A percentile compares a stretch with the other conserved stretches of the same genome.
phyloP scores from a whole-genome alignment of 441 rosid species.

The Arabidopsis lyrata region DNA sequence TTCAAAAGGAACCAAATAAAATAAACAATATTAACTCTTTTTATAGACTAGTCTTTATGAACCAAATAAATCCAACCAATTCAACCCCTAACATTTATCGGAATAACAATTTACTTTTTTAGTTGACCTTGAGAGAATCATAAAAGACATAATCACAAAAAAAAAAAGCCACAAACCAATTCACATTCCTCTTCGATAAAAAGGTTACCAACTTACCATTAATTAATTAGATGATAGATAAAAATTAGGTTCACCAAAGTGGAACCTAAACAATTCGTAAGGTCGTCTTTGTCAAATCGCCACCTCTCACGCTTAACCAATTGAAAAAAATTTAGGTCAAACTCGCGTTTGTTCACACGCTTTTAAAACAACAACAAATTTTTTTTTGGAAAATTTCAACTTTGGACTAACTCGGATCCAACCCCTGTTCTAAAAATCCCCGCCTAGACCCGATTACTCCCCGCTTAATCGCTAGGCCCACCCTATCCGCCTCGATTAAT shows the following conservation, averaged over 20 bases:
- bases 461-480: too few relatives aligned
- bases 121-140: neutral
- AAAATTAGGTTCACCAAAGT: conserved; percentile 27
- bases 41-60: neutral
- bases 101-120: too few relatives aligned
- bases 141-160: neutral
- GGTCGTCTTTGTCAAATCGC: conserved; percentile 24
- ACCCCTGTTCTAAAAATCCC: too few relatives aligned
- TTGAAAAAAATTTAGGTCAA: conserved; percentile 24
- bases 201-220: neutral
- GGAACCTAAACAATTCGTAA: conserved; percentile 11
- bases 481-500: too few relatives aligned
- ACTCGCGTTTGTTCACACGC: conserved; percentile 19
- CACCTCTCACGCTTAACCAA: conserved; percentile 39
- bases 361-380: neutral
- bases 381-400: conserved; percentile 35
- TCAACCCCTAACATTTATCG: too few relatives aligned
- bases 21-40: too few relatives aligned
- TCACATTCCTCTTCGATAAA: conserved; percentile 1
- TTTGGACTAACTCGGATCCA: conserved; percentile 29
- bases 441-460: too few relatives aligned
- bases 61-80: neutral
- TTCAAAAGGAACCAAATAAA: too few relatives aligned
- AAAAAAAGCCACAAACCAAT: neutral
- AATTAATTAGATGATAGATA: neutral